A percentile compares a stretch with the other conserved stretches of the same genome.
These are phyloP conservation scores for Pythium myriotylum DNA, from an alignment of 352 stramenopile genomes.

Conservation along the genomic window DNA sequence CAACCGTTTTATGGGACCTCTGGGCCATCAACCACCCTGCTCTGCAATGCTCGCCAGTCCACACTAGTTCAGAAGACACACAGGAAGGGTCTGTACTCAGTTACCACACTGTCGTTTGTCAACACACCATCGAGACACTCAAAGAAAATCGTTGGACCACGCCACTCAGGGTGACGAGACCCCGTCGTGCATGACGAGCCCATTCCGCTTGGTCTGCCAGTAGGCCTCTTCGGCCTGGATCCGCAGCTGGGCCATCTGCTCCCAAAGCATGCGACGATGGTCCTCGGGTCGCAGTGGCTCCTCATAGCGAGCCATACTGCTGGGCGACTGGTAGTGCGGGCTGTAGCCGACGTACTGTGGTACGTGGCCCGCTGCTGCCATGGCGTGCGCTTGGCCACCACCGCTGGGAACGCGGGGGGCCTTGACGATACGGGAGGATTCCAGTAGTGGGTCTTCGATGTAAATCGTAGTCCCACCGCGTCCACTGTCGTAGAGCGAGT, in stretches of 20 bases:
- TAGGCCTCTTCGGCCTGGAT: slow-evolving; percentile 63
- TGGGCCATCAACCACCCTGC: too few species aligned
- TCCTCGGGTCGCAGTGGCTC: slow-evolving; percentile 5
- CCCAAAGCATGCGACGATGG: slow-evolving; percentile 37
- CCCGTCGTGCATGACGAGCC: slow-evolving; percentile 16
- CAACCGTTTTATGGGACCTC: too few species aligned
- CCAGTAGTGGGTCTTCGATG: slow-evolving; percentile 1
- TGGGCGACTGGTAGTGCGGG: not conserved
- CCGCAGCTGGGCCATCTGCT: slow-evolving; percentile 59
- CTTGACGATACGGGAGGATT: too few species aligned
- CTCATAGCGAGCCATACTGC: not conserved
- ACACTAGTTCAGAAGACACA: not conserved
- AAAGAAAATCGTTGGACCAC: not conserved
- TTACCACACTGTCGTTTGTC: too few species aligned
- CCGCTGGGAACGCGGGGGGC: too few species aligned
- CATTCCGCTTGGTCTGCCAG: slow-evolving; percentile 52
- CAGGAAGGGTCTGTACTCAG: too few species aligned
- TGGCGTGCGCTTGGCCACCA: too few species aligned
- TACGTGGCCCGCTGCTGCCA: not conserved
- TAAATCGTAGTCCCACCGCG: not conserved
- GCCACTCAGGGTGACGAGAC: not conserved
- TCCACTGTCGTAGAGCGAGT: slow-evolving; percentile 16
- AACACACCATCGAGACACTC: too few species aligned
- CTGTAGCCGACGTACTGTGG: not conserved
- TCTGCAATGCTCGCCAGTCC: not conserved